Evolutionary conservation across 2,329 filamentous ascomycete species (phyloP), one percentile per base, ranked within the genome.

Genomic region (Hortaea sp.): DNA sequence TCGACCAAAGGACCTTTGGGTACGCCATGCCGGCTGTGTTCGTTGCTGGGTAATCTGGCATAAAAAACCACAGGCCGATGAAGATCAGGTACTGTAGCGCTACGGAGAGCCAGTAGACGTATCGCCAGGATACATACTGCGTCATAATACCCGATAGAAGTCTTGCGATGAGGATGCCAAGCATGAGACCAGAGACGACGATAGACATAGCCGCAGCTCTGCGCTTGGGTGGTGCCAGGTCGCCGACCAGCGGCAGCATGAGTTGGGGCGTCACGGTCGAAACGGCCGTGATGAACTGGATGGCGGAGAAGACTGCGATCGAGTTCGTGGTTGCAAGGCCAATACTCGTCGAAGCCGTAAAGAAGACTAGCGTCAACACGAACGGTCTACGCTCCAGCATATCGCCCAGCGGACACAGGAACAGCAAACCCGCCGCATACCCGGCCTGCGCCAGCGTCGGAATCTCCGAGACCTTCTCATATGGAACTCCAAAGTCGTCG

Each of bases 201-300:
- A 90, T 79, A 5, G 83, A 82, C 5, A 90, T 71, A 9, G 82
- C 79, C 28, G 79, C 77, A 1, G 84, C 84, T 9, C 84, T 78
- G 29, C 81, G 76, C 38, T 81, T 68, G 0, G 78, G 71, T 0
- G 85, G 84, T 0, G 86, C 85, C 12, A 90, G 79, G 57, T 90
- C 85, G 2, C 85, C 84, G 0, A 89, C 84, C 0, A 92, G 70
- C 0, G 86, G 86, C 11, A 92, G 79, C 84, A 92, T 87, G 45
- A 76, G 61, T 52, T 75, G 72, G 0, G 85, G 86, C 3, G 86
- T 90, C 1, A 90, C 85, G 0, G 85, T 92, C 1, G 83, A 82
- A n/a, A 84, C 66, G n/a, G 82, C 81, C 7, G 78, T 79, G 45
- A 90, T 66, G 65, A 85, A 90, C 5, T 82, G 86, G 12, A 90